These are phyloP conservation scores for Boletus rubropictus DNA, from an alignment of 768 basidiomycete species.

Conservation along the genomic window DNA sequence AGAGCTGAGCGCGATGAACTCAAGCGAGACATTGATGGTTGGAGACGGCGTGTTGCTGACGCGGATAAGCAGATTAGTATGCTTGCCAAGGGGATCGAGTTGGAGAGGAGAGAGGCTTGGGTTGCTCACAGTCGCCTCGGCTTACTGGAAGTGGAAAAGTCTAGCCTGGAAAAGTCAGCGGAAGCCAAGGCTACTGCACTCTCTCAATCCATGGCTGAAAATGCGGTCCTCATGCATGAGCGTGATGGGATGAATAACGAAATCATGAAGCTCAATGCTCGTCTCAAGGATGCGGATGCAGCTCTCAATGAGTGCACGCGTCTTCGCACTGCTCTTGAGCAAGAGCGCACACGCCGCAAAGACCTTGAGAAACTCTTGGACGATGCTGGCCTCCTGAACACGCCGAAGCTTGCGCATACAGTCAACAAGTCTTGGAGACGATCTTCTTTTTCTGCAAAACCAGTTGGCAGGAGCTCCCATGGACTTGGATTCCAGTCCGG, in stretches of 20 bases:
- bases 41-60: slow-evolving; percentile 71
- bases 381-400: slow-evolving; percentile 38
- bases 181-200: slow-evolving; percentile 31
- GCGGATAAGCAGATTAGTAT: slow-evolving; percentile 65
- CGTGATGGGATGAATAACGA: slow-evolving; percentile 28
- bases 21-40: slow-evolving; percentile 81
- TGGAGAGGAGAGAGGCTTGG: slow-evolving; percentile 80
- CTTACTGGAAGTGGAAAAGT: slow-evolving; percentile 62
- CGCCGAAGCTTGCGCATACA: slow-evolving; percentile 34
- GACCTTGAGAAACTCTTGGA: slow-evolving; percentile 54
- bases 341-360: slow-evolving; percentile 37
- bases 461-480: slow-evolving; percentile 33
- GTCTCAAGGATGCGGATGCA: slow-evolving; percentile 26
- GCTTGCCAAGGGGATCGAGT: slow-evolving; percentile 64
- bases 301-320: slow-evolving; percentile 24
- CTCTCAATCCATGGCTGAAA: slow-evolving; percentile 27
- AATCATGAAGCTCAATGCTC: slow-evolving; percentile 26
- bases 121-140: slow-evolving; percentile 70
- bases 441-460: slow-evolving; percentile 17
- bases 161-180: slow-evolving; percentile 46
- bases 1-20: slow-evolving; percentile 88
- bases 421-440: slow-evolving; percentile 14
- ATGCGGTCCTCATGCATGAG: slow-evolving; percentile 21
- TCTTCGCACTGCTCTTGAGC: slow-evolving; percentile 31
- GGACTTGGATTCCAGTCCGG: slow-evolving; percentile 53